Percentiles rank a stretch among this genome's conserved stretches.
Evolutionary conservation across 78 protist species (phyloP).

Genomic region (Dictyostelium citrinum): DNA sequence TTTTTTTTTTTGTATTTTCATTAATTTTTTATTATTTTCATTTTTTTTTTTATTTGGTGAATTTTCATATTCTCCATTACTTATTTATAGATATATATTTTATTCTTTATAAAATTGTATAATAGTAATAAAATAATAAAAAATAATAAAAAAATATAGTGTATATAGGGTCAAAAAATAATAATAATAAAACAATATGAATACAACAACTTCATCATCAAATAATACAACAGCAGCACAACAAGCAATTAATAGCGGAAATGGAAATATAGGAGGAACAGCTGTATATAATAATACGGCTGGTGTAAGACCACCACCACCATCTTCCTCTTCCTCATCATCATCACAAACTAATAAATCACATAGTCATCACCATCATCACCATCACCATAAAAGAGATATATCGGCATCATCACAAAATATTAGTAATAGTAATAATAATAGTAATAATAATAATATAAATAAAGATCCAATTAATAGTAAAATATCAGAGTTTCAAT

Average conservation of each 20-base stretch:
- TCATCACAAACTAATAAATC: background rate
- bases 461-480: conserved; percentile 1
- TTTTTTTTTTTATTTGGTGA: background rate
- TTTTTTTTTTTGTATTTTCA: too few species aligned
- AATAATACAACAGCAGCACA: background rate
- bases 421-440: background rate
- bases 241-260: background rate
- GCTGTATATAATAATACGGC: background rate
- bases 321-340: background rate
- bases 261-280: conserved; percentile 1
- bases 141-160: background rate
- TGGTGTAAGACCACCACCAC: background rate
- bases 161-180: background rate
- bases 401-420: background rate
- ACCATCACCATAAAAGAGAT: background rate
- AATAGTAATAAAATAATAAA: background rate
- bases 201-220: conserved; percentile 4
- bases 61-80: background rate
- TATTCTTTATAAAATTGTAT: background rate
- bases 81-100: background rate
- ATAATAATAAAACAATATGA: background rate
- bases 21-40: too few species aligned
- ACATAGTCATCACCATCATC: background rate
- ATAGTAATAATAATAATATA: background rate
- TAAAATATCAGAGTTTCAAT: conserved; percentile 18